Base-by-base conservation (phyloP, 2,329 filamentous ascomycete species). In the Fusarium poae region DNA sequence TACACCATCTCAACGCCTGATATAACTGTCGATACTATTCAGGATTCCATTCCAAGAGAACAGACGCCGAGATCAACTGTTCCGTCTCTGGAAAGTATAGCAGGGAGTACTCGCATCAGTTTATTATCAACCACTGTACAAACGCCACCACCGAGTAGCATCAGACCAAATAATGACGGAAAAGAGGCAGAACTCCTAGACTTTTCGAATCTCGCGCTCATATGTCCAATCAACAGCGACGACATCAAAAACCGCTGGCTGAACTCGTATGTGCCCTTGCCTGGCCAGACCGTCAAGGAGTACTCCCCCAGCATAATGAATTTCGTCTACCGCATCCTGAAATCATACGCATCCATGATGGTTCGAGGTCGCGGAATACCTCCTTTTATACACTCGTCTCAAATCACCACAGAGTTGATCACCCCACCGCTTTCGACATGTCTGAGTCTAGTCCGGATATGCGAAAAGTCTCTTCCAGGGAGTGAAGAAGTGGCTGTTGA, bases 121-220 rank as follows among this genome's bases (percentile, higher is more conserved):
- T 39, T n/a, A 39, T 20, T 39, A 20, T 4, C n/a, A 20, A 11
- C n/a, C 11, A 6, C n/a, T 11, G 4, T 13, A 12, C 11, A 4
- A 20, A 8, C n/a, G 11, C 0, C 4, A 13, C 6, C 4, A 2
- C 20, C 1, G 3, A 39, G 6, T 13, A 7, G 10, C 10, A 39
- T n/a, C 4, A 5, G 34, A 4, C 4, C 11, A 5, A 35, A 35
- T n/a, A 13, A 6, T 20, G 3, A 6, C 12, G 11, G n/a, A 3
- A 20, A 39, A 20, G 35, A 39, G 20, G 3, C 6, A 39, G 11
- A 39, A 20, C 6, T 39, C 8, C 11, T 39, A 2, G 11, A 39
- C 3, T 39, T 39, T 39, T 20, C n/a, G 7, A 15, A 2, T 20
- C n/a, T 39, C 35, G 11, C 3, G 6, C n/a, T 39, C 20, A 1